Evolutionary conservation across 306 rosid genomes (phyloP), one percentile per base, ranked within the genome.

Genomic region (Vigna reflexopilosa): DNA sequence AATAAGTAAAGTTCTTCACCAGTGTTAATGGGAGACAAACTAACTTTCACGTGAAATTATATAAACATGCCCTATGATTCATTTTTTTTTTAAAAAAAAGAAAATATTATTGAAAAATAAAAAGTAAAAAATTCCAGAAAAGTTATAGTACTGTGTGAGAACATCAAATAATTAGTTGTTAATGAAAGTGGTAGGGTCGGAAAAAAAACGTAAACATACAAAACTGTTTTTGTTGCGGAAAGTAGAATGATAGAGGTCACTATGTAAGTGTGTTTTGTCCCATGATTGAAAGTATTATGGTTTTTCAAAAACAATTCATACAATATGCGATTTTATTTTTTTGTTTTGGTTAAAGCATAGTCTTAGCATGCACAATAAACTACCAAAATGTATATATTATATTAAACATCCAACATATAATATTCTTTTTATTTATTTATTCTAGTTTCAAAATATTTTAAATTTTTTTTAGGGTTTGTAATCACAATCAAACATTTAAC

Each of bases 101-200:
- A 48, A 48, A 14, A 13, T 16, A 6, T 15, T 56, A 56, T 6
- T 22, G 2, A 22, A 12, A 20, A 22, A 14, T 1, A 57, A 11
- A 3, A 30, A 32, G 1, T 2, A 32, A 63, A 36, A 63, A 34
- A 32, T 15, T 30, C 24, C 7, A 34, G 4, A 40, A 8, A 52
- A 52, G 30, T 6, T 65, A 0, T 66, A 74, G 72, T 67, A 20
- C 9, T 40, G 15, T 59, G 17, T 26, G 28, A 68, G 17, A 59
- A 76, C 7, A n/a, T 16, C 62, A 50, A 81, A 61, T 76, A 68
- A 75, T 69, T 81, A 69, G 24, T 76, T 20, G 42, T 72, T 70
- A 42, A 76, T 50, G 62, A 62, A 70, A 69, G 73, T 82, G 69
- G 82, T 67, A 51, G 82, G 76, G 70, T 45, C 7, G 69, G 59